These are phyloP conservation scores for Beta vulgaris DNA, from an alignment of 148 eudicot genomes.

Conservation along the genomic window DNA sequence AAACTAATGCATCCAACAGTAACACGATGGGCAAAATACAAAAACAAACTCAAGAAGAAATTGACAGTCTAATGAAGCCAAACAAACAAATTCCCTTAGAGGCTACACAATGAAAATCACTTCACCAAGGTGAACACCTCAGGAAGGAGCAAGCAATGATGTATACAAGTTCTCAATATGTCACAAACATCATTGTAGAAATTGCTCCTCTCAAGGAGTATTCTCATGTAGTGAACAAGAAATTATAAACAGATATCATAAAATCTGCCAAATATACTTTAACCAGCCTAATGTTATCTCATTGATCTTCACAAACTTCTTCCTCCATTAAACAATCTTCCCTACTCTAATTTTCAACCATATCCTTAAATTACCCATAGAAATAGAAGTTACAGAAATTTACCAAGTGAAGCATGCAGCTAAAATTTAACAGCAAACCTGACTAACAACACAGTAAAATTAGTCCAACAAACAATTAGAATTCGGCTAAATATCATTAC, in stretches of 20 bases:
- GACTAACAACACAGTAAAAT: neutral
- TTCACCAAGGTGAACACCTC: neutral
- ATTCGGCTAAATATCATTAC: constrained; percentile 11
- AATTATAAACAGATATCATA: neutral
- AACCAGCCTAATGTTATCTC: neutral
- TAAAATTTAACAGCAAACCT: neutral
- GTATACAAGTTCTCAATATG: neutral
- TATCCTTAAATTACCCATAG: neutral
- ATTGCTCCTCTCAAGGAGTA: neutral
- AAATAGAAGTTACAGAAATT: neutral
- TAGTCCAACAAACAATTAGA: neutral
- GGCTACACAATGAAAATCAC: neutral
- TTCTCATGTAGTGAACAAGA: neutral
- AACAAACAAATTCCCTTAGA: neutral
- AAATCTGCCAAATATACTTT: neutral
- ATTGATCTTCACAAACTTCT: neutral
- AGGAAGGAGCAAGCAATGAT: neutral
- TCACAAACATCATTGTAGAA: neutral
- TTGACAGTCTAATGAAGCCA: neutral
- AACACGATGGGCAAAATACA: neutral
- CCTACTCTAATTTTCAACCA: neutral
- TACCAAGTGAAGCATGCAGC: neutral
- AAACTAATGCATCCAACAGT: neutral
- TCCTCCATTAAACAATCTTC: neutral
- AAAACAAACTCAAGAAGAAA: neutral